Conservation (phyloP, 1,284 basidiomycete species). For the Irpex sp. region DNA sequence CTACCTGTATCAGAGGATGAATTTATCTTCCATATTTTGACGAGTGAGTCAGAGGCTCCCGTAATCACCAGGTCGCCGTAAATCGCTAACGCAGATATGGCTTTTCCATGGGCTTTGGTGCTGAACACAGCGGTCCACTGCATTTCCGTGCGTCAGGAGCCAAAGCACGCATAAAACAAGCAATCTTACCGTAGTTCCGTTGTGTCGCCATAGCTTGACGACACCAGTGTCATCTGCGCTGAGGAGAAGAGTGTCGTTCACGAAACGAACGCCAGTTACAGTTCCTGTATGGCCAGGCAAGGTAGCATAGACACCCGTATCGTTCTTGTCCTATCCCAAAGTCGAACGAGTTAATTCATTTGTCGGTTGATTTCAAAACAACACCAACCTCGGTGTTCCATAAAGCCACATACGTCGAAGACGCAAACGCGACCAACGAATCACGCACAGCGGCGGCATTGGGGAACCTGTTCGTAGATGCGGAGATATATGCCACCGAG, state of each 20-base stretch:
- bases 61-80: slow-evolving; percentile 51
- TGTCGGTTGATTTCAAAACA: neutral
- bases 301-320: slow-evolving; percentile 59
- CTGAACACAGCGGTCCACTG: slow-evolving; percentile 46
- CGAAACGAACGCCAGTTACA: slow-evolving; percentile 74
- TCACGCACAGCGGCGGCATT: slow-evolving; percentile 56
- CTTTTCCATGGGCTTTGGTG: slow-evolving; percentile 55
- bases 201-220: slow-evolving; percentile 48
- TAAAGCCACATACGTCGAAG: slow-evolving; percentile 69
- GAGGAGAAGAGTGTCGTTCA: slow-evolving; percentile 44
- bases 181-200: slow-evolving; percentile 33
- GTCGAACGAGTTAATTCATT: neutral
- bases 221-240: slow-evolving; percentile 74
- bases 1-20: slow-evolving; percentile 29
- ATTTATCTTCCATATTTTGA: slow-evolving; percentile 65
- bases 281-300: slow-evolving; percentile 69
- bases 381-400: slow-evolving; percentile 63
- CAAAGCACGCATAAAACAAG: slow-evolving; percentile 8
- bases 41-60: slow-evolving; percentile 72
- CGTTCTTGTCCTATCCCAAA: slow-evolving; percentile 36
- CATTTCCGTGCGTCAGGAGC: slow-evolving; percentile 11
- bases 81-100: slow-evolving; percentile 62
- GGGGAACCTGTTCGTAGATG: slow-evolving; percentile 73
- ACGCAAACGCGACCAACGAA: slow-evolving; percentile 72
- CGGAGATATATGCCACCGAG: slow-evolving; percentile 63